Base-by-base conservation (phyloP, 768 basidiomycete species). In the Tricholoma sp. region DNA sequence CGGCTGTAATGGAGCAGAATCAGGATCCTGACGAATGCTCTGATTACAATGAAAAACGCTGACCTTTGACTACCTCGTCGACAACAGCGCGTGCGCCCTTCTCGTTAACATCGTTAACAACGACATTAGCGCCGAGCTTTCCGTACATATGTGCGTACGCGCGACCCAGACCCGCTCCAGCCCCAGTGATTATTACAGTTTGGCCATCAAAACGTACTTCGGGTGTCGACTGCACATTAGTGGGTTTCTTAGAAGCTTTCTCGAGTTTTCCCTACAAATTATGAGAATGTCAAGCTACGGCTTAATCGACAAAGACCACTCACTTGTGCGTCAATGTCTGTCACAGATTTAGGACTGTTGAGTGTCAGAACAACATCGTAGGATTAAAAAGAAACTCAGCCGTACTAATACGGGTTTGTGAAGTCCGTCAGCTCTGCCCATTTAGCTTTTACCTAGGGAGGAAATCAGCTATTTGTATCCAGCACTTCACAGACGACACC, bases 171-270 rank as follows among this genome's bases (percentile, higher is more conserved):
- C 96, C 97, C 28, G 89, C 92, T 41, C 96, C 96, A 6, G 94
- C 91, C 37, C 96, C 97, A 2, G 97, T 98, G 62, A 98, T 81
- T 63, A 99, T 85, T 57, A 90, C 91, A 10, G 94, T 96, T 75
- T 98, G 88, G 13, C 85, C 89, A 57, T 91, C 89, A 67, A 89
- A 98, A 7, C 85, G 83, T 55, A 98, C 85, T 44, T 80, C 77
- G 0, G 88, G 79, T 0, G 81, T 79, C 10, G 83, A 76, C 67
- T 93, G 91, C 24, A 75, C 59, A 67, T 96, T 97, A 0, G 84
- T 61, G 2, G 88, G 75, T 24, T 89, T 71, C 32, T 74, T 77
- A 57, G 80, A 76, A n/a, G 91, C 83, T 48, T 76, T 63, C 63
- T 90, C 79, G 28, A 94, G 80, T 67, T 84, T 80, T 56, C 74